Evolutionary conservation across 2,329 filamentous ascomycete species (phyloP), one percentile per base, ranked within the genome.

Genomic region (Aspergillus sp.): DNA sequence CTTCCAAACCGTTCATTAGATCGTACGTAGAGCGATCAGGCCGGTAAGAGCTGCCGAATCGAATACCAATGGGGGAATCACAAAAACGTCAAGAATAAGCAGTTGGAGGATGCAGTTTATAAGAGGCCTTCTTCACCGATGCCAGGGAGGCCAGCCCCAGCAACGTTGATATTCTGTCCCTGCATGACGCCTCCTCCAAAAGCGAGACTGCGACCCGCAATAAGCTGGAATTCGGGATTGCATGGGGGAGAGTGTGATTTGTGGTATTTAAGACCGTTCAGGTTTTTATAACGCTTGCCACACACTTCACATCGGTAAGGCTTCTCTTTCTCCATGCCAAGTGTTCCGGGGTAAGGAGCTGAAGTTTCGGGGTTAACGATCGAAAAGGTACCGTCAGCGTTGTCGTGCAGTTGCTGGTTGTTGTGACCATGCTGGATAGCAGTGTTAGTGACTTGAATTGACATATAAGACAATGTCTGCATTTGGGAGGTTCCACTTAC

Each of bases 291-390:
- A 44, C 93, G 86, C 75, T 98, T 98, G 60, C 91, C 90, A 64
- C 93, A 98, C 7, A 89, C 85, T 55, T 97, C 90, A 68, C 93
- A 98, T 63, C 90, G 90, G 67, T 97, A 97, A 2, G 93, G 93
- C 74, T 98, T 98, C 73, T 97, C 91, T 68, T 97, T 98, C 72
- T 98, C 93, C 93, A 98, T 98, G n/a, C 93, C 93, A 33, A 95
- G 75, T 1, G 93, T 97, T 30, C 93, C 93, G 0, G 93, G 93
- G 55, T 97, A 98, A 0, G 93, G 93, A 1, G 88, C 81, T 29
- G 87, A 93, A 0, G 93, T 97, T 62, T 95, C 87, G 0, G 93
- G 93, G 59, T 98, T 94, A 44, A 98, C 91, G 56, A 98, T 98
- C 0, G 91, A 97, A 65, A 95, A 97, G 2, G 93, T 96, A 44